A percentile compares a stretch with the other conserved stretches of the same genome.
Conservation (phyloP, 805 yeast genomes). For the Lachancea meyersii region DNA sequence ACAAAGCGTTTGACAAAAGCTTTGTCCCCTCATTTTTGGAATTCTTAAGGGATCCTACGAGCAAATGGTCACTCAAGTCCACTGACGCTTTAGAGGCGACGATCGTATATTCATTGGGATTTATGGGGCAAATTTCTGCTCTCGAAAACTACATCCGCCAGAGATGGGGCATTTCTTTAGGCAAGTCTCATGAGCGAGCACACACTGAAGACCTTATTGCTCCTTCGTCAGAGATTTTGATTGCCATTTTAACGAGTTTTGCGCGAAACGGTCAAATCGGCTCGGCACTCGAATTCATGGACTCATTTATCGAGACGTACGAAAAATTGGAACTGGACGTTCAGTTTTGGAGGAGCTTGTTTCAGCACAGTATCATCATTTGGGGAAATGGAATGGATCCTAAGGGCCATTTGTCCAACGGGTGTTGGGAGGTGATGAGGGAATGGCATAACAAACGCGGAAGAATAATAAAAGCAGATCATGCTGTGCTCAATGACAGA, state of each 20-base stretch:
- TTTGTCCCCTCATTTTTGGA: constrained; percentile 15
- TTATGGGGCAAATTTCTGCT: constrained; percentile 15
- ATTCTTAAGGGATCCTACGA: constrained; percentile 9
- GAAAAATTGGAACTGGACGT: constrained; percentile 18
- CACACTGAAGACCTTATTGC: neutral
- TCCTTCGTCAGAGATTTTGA: constrained; percentile 20
- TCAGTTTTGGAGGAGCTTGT: constrained; percentile 26
- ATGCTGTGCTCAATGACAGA: constrained; percentile 15
- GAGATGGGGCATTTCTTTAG: constrained; percentile 14
- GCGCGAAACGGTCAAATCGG: constrained; percentile 14
- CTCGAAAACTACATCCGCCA: constrained; percentile 17
- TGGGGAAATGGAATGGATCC: constrained; percentile 17
- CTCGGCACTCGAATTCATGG: constrained; percentile 16
- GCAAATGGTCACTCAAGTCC: constrained; percentile 8
- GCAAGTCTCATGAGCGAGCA: neutral
- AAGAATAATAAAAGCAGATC: constrained; percentile 16
- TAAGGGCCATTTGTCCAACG: constrained; percentile 14
- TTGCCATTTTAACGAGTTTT: constrained; percentile 20
- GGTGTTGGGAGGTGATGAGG: constrained; percentile 22
- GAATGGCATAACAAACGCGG: constrained; percentile 19
- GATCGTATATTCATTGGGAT: constrained; percentile 24
- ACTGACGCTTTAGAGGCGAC: constrained; percentile 18
- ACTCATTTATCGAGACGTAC: constrained; percentile 17
- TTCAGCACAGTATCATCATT: constrained; percentile 15
- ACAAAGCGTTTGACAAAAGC: constrained; percentile 13